Evolutionary conservation across 2,329 filamentous ascomycete species (phyloP).

Genomic region (Phialophora expanda): DNA sequence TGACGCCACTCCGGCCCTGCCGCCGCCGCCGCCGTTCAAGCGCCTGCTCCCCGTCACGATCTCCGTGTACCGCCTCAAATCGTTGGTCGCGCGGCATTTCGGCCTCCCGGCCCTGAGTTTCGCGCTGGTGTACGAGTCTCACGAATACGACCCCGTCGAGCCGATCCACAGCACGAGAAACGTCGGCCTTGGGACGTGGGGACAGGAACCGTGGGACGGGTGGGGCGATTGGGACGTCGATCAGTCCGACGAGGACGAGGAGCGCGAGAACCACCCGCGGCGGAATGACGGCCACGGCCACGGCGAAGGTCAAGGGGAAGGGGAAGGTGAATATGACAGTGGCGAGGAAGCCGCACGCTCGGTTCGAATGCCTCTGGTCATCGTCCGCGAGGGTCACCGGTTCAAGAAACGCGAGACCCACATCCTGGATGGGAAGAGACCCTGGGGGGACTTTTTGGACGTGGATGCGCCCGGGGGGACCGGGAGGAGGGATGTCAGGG

Average conservation of each 20-base stretch:
- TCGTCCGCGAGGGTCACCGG: constrained; percentile 29
- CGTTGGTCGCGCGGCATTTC: constrained; percentile 75
- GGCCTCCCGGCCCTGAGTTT: constrained; percentile 66
- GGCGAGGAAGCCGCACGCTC: neutral
- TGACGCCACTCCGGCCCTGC: constrained; percentile 13
- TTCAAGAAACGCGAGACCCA: constrained; percentile 37
- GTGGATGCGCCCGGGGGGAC: constrained; percentile 11
- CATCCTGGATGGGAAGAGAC: constrained; percentile 35
- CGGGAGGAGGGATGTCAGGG: constrained; percentile 24
- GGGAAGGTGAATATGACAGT: neutral
- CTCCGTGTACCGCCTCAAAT: constrained; percentile 81
- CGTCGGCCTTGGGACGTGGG: constrained; percentile 10
- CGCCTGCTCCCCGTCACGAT: constrained; percentile 71
- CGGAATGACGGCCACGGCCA: neutral
- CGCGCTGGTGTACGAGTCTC: constrained; percentile 82
- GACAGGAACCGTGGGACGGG: constrained; percentile 59
- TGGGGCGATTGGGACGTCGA: constrained; percentile 45
- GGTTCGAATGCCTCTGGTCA: constrained; percentile 16
- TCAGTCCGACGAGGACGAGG: constrained; percentile 56
- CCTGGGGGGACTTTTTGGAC: constrained; percentile 37
- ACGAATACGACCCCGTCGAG: constrained; percentile 82
- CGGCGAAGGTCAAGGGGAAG: too few species aligned
- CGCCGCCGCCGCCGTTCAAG: constrained; percentile 14
- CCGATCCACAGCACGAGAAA: constrained; percentile 26
- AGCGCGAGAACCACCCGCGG: constrained; percentile 37